Base-by-base conservation (phyloP, 2,329 filamentous ascomycete genomes). In the Diaporthe citrichinensis region DNA sequence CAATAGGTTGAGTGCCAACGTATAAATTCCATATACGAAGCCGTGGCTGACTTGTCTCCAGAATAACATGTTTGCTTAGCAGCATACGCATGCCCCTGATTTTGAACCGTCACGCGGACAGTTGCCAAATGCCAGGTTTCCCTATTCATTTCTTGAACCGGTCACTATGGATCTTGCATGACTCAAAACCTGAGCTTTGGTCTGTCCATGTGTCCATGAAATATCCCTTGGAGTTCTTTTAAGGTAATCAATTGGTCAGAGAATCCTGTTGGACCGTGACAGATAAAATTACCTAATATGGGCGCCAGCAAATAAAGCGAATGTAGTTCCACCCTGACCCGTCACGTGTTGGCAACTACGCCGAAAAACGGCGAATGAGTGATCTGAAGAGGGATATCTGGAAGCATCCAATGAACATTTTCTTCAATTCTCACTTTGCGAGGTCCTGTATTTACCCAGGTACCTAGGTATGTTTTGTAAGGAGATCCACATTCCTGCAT, bases 191-290 rank as follows among this genome's bases (percentile, higher is more conserved):
- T 20, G 31, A 58, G 31, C 31, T n/a, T 58, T 58, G 12, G 31
- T 28, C 31, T 20, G 31, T 58, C 55, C 20, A 58, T 58, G 55
- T 58, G 55, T 58, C 55, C 55, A 58, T 36, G 55, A 58, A 58
- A 58, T 58, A 58, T 58, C 55, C 55, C 49, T 58, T 58, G 55
- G 55, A n/a, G 55, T 58, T 58, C 55, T 58, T 58, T 58, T 58
- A 36, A 58, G 55, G 55, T 58, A 58, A 58, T 58, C 31, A 58
- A 36, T 58, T 36, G 55, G 55, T 58, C 55, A 58, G 17, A 58
- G 55, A 58, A 58, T 58, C 31, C 55, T 58, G 31, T 58, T 58
- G 31, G 31, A 36, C 31, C 20, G 55, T 58, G 28, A 58, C 36
- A 36, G n/a, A 20, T 58, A 58, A 58, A 58, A 36, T 58, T 58